Evolutionary conservation across 2,329 filamentous ascomycete species (phyloP).

Genomic region (Monilinia fructigena): DNA sequence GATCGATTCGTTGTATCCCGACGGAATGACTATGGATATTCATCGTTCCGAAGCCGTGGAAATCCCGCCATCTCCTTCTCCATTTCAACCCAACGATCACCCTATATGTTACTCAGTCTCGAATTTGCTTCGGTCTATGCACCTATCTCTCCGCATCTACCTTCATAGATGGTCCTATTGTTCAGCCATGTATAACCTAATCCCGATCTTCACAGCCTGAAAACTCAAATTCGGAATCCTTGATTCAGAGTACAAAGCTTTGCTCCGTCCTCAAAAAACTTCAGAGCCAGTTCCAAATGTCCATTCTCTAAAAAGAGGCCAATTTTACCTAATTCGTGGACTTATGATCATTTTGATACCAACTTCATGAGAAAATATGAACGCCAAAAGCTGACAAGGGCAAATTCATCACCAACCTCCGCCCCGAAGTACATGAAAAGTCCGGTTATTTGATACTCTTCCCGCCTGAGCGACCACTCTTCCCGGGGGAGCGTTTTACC

Average conservation of each 20-base stretch:
- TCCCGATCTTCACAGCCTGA: not conserved
- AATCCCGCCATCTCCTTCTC: not conserved
- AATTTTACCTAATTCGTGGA: not conserved
- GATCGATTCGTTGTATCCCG: slow-evolving; percentile 7
- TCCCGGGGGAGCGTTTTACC: not conserved
- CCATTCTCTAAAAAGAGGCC: not conserved
- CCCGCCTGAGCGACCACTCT: not conserved
- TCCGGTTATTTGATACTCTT: not conserved
- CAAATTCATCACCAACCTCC: not conserved
- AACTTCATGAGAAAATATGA: not conserved
- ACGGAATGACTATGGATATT: not conserved
- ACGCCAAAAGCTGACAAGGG: slow-evolving; percentile 10
- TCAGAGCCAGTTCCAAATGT: not conserved
- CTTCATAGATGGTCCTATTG: not conserved
- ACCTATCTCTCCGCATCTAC: not conserved
- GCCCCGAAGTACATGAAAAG: not conserved
- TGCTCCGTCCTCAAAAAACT: not conserved
- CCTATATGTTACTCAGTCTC: not conserved
- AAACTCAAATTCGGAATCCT: not conserved
- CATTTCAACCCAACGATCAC: not conserved
- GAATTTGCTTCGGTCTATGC: not conserved
- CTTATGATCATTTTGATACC: not conserved
- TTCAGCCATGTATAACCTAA: not conserved
- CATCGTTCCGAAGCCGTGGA: not conserved
- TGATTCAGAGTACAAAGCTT: not conserved